Percentiles rank a stretch among this genome's conserved stretches.
These are phyloP conservation scores for Apophysomyces sp. DNA, from an alignment of 371 early-diverging fungal species.

Conservation along the genomic window DNA sequence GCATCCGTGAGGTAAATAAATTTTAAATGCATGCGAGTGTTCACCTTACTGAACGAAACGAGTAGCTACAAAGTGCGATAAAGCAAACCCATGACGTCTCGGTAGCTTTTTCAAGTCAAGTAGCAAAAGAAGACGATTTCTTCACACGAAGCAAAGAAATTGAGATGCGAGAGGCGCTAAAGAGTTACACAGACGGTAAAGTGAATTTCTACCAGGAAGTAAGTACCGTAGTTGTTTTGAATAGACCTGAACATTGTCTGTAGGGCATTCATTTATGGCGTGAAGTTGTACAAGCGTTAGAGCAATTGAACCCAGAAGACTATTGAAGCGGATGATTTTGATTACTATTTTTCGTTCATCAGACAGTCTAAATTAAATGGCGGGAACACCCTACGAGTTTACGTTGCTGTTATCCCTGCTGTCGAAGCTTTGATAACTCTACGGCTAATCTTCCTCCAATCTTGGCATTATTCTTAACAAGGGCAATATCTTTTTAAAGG, in stretches of 20 bases:
- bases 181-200: conserved; percentile 72
- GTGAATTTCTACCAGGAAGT: conserved; percentile 81
- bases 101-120: conserved; percentile 75
- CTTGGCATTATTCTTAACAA: conserved; percentile 89
- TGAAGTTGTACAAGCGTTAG: conserved; percentile 62
- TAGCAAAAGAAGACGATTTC: conserved; percentile 77
- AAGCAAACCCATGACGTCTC: conserved; percentile 70
- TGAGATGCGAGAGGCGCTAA: conserved; percentile 80
- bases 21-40: background rate
- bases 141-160: conserved; percentile 74
- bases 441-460: conserved; percentile 80
- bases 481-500: conserved; percentile 66
- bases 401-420: background rate
- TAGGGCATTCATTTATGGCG: conserved; percentile 66
- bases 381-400: background rate
- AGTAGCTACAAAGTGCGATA: conserved; percentile 80
- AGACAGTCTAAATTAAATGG: background rate
- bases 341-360: background rate
- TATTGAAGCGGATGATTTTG: too few species aligned
- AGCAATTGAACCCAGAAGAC: conserved; percentile 17
- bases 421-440: conserved; percentile 33
- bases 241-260: background rate
- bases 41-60: background rate
- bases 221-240: background rate
- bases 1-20: conserved; percentile 70